Evolutionary conservation across 2,329 filamentous ascomycete genomes (phyloP), one percentile per base, ranked within the genome.

Genomic region (Ophiobolus disseminans): DNA sequence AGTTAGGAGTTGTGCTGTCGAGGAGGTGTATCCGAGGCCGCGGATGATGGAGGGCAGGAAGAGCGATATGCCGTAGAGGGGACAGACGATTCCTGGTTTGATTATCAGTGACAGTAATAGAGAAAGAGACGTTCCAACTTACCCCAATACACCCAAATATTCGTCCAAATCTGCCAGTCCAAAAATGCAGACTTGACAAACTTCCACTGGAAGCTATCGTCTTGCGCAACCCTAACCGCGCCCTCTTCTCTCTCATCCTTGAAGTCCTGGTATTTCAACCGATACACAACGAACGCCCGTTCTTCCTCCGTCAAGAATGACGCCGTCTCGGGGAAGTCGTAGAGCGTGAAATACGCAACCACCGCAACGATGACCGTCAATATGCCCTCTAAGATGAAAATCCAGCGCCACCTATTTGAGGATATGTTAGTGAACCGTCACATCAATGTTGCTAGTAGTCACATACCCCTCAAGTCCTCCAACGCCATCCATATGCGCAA

Each of bases 141-240:
- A 7, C 85, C 83, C 76, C 86, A 86, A 60, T 85, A 85, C 25
- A 88, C 82, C 40, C 87, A 75, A 4, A 86, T 74, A 42, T 80
- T 80, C 1, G 67, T 53, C 67, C 69, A 80, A 25, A 79, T 73
- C 55, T 80, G 77, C 76, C 76, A 79, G 47, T 80, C 77, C 13
- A 69, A 57, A 38, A 80, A 76, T 1, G 76, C 76, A 25, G 66
- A 65, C 34, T 81, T 73, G 25, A 77, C 74, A 49, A 65, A 66
- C 1, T 64, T 73, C 89, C 88, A 91, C 13, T 77, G 81, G 62
- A 92, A 91, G 0, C 74, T 69, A 58, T 92, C 89, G 40, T 86
- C 77, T 6, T 85, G 82, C 0, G 84, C 88, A 0, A 87, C 86
- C 57, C 90, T 86, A 48, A 82, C 83, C 50, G 89, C 86, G 1